Percentiles rank a stretch among this genome's conserved stretches.
Evolutionary conservation across 495 filamentous ascomycete species (phyloP).

Genomic region (Umbilicaria muhlenbergii): DNA sequence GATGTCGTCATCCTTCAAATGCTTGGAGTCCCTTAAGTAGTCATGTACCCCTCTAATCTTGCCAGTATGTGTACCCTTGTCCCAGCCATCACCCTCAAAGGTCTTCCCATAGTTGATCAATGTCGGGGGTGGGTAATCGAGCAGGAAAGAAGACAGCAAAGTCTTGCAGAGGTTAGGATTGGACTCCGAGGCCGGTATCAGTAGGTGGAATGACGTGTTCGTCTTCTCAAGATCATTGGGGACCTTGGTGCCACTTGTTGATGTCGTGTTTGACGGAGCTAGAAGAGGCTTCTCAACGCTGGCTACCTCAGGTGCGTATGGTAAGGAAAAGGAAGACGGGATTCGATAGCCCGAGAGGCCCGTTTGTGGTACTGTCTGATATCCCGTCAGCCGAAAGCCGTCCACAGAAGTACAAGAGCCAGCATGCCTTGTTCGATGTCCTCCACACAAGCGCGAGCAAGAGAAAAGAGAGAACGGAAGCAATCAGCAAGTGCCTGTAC

Average conservation of each 20-base stretch:
- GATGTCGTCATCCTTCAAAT: slow-evolving; percentile 40
- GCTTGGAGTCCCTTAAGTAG: slow-evolving; percentile 32
- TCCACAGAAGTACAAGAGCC: too few species aligned
- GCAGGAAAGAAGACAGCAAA: slow-evolving; percentile 40
- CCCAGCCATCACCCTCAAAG: slow-evolving; percentile 14
- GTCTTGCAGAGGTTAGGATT: slow-evolving; percentile 41
- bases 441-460: slow-evolving; percentile 11
- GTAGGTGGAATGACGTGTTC: slow-evolving; percentile 44
- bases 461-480: slow-evolving; percentile 5
- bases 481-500: slow-evolving; percentile 4
- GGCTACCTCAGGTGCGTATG: slow-evolving; percentile 1
- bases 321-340: not conserved
- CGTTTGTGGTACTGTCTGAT: not conserved
- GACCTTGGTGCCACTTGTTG: slow-evolving; percentile 3
- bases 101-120: slow-evolving; percentile 32
- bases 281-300: slow-evolving; percentile 3
- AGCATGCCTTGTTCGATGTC: slow-evolving; percentile 8
- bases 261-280: not conserved
- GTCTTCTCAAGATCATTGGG: slow-evolving; percentile 25
- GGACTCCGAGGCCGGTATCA: slow-evolving; percentile 35
- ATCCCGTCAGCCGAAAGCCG: too few species aligned
- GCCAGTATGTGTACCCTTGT: slow-evolving; percentile 13
- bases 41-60: slow-evolving; percentile 35
- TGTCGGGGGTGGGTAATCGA: slow-evolving; percentile 45
- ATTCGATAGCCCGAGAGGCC: not conserved